These are phyloP conservation scores for Bremia lactucae DNA, from an alignment of 352 stramenopile genomes.

Conservation along the genomic window DNA sequence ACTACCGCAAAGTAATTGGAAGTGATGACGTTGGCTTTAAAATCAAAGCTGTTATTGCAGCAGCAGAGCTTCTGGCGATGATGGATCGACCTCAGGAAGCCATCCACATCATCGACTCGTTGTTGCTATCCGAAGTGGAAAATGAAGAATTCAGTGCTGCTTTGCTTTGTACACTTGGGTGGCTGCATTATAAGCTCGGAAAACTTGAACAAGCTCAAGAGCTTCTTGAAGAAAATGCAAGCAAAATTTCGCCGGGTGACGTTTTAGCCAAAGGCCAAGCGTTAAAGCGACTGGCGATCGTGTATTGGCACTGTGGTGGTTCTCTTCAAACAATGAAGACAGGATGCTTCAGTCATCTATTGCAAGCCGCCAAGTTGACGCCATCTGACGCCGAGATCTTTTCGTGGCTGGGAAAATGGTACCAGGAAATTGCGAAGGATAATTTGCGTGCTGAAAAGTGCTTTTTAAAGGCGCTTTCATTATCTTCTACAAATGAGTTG, in stretches of 20 bases:
- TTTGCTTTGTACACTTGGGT: constrained; percentile 29
- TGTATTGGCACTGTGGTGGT: constrained; percentile 63
- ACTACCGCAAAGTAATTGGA: constrained; percentile 26
- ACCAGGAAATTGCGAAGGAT: constrained; percentile 47
- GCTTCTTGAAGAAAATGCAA: constrained; percentile 28
- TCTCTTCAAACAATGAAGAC: constrained; percentile 39
- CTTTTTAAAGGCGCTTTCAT: constrained; percentile 68
- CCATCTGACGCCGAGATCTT: constrained; percentile 62
- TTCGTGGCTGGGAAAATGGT: constrained; percentile 67
- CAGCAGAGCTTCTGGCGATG: constrained; percentile 33
- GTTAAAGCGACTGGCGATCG: constrained; percentile 63
- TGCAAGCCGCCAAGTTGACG: constrained; percentile 65
- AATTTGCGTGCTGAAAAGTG: constrained; percentile 73
- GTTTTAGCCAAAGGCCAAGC: constrained; percentile 18
- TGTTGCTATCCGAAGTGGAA: constrained; percentile 8
- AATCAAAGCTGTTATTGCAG: constrained; percentile 28
- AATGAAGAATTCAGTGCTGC: constrained; percentile 14
- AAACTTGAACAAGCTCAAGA: constrained; percentile 24
- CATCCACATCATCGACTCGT: constrained; percentile 18
- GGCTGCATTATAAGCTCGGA: constrained; percentile 35
- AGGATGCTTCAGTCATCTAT: constrained; percentile 47
- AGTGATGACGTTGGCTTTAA: constrained; percentile 12
- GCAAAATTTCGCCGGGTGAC: constrained; percentile 15
- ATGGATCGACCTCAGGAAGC: constrained; percentile 26
- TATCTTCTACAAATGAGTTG: constrained; percentile 40